Percentiles rank a stretch among this genome's conserved stretches.
Conservation (phyloP, 1,139 yeast genomes). For the Taphrina deformans region DNA sequence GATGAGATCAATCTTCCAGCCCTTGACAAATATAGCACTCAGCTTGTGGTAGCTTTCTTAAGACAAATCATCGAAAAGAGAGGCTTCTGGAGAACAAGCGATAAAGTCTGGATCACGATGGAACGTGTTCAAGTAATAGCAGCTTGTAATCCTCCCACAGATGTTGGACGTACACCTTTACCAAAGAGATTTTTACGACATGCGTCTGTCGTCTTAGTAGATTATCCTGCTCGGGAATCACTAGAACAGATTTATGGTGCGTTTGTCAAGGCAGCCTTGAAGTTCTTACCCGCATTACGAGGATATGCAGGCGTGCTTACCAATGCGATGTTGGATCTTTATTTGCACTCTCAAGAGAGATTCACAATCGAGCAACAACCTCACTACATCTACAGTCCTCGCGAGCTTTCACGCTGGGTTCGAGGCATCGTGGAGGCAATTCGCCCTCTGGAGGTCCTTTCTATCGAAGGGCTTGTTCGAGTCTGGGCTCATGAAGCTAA, state of each 20-base stretch:
- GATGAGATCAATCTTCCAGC: constrained; percentile 89
- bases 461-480: constrained; percentile 55
- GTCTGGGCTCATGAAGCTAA: constrained; percentile 83
- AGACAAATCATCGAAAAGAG: constrained; percentile 70
- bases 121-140: constrained; percentile 78
- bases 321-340: constrained; percentile 67
- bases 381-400: constrained; percentile 81
- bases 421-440: constrained; percentile 70
- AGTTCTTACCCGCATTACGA: constrained; percentile 61
- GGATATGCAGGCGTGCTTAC: constrained; percentile 59
- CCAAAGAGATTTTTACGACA: constrained; percentile 70
- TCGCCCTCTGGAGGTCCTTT: constrained; percentile 47
- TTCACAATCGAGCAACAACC: constrained; percentile 50
- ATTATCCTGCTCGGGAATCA: constrained; percentile 71
- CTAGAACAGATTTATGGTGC: constrained; percentile 66
- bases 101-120: constrained; percentile 67
- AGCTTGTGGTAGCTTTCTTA: constrained; percentile 68
- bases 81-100: constrained; percentile 74
- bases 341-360: constrained; percentile 50
- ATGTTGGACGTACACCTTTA: constrained; percentile 67
- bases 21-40: constrained; percentile 73
- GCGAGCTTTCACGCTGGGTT: constrained; percentile 88
- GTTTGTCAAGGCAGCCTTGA: constrained; percentile 60
- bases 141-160: constrained; percentile 89
- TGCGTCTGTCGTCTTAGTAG: constrained; percentile 67